Evolutionary conservation across 257 asterid genomes (phyloP).

Genomic region (Paulownia fortunei): DNA sequence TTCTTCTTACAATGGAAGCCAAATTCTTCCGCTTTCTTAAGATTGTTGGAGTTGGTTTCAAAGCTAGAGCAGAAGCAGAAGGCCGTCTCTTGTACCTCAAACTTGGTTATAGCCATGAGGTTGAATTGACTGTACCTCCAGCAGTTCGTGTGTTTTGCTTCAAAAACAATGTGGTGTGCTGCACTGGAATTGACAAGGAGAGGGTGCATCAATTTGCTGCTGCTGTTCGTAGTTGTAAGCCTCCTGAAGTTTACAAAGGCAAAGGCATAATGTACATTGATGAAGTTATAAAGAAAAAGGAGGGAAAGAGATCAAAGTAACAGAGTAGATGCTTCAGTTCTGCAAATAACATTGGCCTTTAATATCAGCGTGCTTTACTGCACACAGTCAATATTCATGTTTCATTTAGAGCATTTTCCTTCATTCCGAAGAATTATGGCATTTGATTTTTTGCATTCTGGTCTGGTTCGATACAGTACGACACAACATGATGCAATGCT

Average conservation of each 20-base stretch:
- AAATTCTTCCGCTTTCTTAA: conserved; percentile 67
- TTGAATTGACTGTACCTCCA: conserved; percentile 61
- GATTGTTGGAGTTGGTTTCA: conserved; percentile 85
- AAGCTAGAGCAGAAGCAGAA: conserved; percentile 80
- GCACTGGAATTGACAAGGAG: conserved; percentile 72
- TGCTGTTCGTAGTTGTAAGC: conserved; percentile 68
- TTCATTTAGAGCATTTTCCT: neutral
- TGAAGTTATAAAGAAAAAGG: conserved; percentile 75
- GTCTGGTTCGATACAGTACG: too few relatives aligned
- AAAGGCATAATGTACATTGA: conserved; percentile 77
- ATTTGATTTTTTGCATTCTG: neutral
- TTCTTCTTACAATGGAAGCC: conserved; percentile 49
- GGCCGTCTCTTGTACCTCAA: conserved; percentile 75
- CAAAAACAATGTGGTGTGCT: conserved; percentile 62
- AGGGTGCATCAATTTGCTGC: conserved; percentile 79
- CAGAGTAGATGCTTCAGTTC: neutral
- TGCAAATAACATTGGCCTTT: neutral
- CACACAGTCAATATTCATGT: neutral
- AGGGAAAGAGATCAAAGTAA: conserved; percentile 71
- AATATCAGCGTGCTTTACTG: neutral
- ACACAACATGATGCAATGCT: too few relatives aligned
- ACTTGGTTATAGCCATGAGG: conserved; percentile 80
- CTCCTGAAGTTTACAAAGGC: conserved; percentile 77
- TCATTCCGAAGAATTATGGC: neutral
- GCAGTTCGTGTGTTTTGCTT: conserved; percentile 77